These are phyloP conservation scores for Rhododendron molle DNA, from an alignment of 148 eudicot species.

Conservation along the genomic window DNA sequence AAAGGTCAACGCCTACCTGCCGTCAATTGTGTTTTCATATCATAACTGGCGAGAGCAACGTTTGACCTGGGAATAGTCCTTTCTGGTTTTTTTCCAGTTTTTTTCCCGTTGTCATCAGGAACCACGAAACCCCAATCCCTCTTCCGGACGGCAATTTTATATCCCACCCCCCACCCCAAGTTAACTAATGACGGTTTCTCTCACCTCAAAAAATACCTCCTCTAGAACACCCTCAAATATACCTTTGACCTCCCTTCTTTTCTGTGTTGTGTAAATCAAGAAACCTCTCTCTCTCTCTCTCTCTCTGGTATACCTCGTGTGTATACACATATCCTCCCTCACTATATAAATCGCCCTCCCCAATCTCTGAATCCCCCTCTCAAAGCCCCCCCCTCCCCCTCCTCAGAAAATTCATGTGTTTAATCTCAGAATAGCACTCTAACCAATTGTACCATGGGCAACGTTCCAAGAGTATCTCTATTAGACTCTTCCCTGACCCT, in stretches of 20 bases:
- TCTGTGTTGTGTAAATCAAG: neutral
- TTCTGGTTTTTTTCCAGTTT: neutral
- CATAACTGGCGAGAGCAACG: neutral
- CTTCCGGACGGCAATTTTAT: neutral
- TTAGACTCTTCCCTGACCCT: constrained; percentile 60
- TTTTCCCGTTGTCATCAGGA: neutral
- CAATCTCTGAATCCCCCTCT: constrained; percentile 4
- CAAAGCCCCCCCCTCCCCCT: neutral
- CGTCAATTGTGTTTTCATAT: neutral
- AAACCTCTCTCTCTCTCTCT: neutral
- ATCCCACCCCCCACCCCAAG: neutral
- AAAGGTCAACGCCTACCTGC: neutral
- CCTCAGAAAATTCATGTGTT: constrained; percentile 5
- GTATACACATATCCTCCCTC: neutral
- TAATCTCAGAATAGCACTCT: neutral
- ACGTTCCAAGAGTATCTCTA: constrained; percentile 61
- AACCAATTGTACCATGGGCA: constrained; percentile 51
- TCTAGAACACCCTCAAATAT: neutral
- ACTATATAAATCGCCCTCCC: neutral
- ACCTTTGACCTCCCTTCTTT: neutral
- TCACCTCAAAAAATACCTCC: neutral
- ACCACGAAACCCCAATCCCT: neutral
- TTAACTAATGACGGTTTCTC: neutral
- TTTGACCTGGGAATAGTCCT: constrained; percentile 6
- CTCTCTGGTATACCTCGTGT: neutral